A percentile compares a stretch with the other conserved stretches of the same genome.
Conservation (phyloP, 2,329 filamentous ascomycete genomes). For the Macroventuria anomochaeta region DNA sequence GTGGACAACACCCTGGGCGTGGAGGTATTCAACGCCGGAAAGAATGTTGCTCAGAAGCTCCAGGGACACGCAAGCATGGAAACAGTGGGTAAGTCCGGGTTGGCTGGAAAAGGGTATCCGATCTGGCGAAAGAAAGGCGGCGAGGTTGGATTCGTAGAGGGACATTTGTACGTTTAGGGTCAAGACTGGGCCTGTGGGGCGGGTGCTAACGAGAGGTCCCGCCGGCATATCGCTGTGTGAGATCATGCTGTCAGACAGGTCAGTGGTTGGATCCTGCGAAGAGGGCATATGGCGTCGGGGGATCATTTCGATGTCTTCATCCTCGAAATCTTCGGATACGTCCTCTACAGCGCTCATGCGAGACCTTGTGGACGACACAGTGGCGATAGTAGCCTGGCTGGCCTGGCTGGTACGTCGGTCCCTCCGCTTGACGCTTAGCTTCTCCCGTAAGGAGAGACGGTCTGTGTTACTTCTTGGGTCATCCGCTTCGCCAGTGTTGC, state of each 20-base stretch:
- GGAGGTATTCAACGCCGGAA: constrained; percentile 69
- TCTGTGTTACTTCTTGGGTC: not conserved
- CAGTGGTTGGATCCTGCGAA: constrained; percentile 27
- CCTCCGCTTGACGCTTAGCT: constrained; percentile 43
- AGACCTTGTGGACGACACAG: constrained; percentile 51
- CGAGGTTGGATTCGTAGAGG: constrained; percentile 67
- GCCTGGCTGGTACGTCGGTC: constrained; percentile 41
- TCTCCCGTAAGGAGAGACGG: constrained; percentile 22
- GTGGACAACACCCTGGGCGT: constrained; percentile 66
- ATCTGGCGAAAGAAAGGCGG: constrained; percentile 59
- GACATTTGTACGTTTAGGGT: constrained; percentile 73
- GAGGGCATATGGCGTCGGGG: constrained; percentile 40
- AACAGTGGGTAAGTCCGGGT: constrained; percentile 61
- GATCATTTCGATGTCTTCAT: constrained; percentile 59
- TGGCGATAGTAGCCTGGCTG: constrained; percentile 49
- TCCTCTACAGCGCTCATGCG: constrained; percentile 49
- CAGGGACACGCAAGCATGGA: constrained; percentile 64
- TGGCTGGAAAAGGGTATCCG: constrained; percentile 16
- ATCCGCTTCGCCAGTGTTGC: constrained; percentile 25
- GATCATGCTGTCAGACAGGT: constrained; percentile 41
- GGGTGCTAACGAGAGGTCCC: constrained; percentile 28
- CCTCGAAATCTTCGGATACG: constrained; percentile 47
- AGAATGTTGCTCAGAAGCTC: constrained; percentile 65
- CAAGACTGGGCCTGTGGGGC: constrained; percentile 43
- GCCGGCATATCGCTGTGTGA: constrained; percentile 46